These are phyloP conservation scores for Eucalyptus pauciflora DNA, from an alignment of 345 rosid genomes.

Conservation along the genomic window DNA sequence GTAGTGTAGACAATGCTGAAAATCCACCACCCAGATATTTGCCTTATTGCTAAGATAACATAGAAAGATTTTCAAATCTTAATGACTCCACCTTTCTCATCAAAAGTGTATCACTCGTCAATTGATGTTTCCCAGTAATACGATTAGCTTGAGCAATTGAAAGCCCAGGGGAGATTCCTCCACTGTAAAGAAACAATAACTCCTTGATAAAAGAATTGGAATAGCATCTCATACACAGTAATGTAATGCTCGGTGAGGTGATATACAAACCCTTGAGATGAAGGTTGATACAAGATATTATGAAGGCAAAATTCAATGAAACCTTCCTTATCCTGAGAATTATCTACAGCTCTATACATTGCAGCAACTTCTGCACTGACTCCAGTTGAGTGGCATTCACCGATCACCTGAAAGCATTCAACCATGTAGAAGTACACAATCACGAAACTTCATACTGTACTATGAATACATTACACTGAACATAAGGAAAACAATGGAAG, in stretches of 20 bases:
- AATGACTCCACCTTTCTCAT: slow-evolving; percentile 51
- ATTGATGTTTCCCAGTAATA: slow-evolving; percentile 56
- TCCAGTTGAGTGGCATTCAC: slow-evolving; percentile 71
- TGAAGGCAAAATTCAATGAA: slow-evolving; percentile 84
- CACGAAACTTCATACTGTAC: neutral
- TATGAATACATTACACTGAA: neutral
- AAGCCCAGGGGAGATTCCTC: slow-evolving; percentile 81
- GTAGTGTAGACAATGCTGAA: neutral
- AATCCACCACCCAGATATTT: neutral
- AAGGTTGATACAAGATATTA: slow-evolving; percentile 55
- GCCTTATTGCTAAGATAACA: neutral
- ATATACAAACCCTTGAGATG: slow-evolving; percentile 59
- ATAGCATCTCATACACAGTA: neutral
- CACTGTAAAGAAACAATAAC: slow-evolving; percentile 35
- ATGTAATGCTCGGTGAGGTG: neutral
- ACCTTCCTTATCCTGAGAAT: slow-evolving; percentile 46
- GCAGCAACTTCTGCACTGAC: slow-evolving; percentile 52
- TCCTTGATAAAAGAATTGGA: slow-evolving; percentile 2
- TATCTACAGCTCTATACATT: slow-evolving; percentile 45
- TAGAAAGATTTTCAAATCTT: neutral
- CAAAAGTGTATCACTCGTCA: slow-evolving; percentile 60
- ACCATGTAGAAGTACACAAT: neutral
- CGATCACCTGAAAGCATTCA: slow-evolving; percentile 55
- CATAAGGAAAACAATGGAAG: neutral
- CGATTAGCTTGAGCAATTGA: slow-evolving; percentile 69